phyloP scores from a whole-genome alignment of 352 stramenopile species.

The Pythium aquatile region DNA sequence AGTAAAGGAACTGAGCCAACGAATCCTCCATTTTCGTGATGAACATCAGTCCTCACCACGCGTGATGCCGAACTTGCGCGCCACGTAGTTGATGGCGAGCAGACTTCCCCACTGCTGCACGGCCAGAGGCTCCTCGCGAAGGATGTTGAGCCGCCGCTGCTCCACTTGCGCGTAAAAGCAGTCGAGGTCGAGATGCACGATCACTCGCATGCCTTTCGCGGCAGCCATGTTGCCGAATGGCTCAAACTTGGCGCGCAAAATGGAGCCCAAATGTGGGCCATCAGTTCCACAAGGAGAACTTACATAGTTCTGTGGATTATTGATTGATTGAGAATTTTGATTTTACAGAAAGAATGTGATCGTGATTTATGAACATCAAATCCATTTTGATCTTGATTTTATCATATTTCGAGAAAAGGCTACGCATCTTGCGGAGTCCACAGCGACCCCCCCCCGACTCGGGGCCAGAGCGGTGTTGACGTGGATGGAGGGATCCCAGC shows the following conservation, averaged over 20 bases:
- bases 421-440: no score
- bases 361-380: no score
- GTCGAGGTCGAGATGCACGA: conserved; percentile 85
- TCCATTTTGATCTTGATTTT: background rate
- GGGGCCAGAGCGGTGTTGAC: no score
- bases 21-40: background rate
- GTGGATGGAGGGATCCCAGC: no score
- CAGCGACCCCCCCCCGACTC: no score
- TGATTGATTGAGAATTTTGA: background rate
- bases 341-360: background rate
- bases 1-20: background rate
- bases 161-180: conserved; percentile 90
- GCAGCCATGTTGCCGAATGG: conserved; percentile 13
- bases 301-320: background rate
- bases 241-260: conserved; percentile 17
- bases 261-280: background rate
- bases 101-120: conserved; percentile 86
- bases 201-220: conserved; percentile 39
- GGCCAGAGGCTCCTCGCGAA: conserved; percentile 56
- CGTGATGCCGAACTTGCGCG: conserved; percentile 65
- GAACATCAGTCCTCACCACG: conserved; percentile 35
- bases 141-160: conserved; percentile 66
- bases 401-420: no score
- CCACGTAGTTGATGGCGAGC: conserved; percentile 83
- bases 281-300: background rate